Conservation (phyloP, 441 rosid genomes). For the Sinapis alba region DNA sequence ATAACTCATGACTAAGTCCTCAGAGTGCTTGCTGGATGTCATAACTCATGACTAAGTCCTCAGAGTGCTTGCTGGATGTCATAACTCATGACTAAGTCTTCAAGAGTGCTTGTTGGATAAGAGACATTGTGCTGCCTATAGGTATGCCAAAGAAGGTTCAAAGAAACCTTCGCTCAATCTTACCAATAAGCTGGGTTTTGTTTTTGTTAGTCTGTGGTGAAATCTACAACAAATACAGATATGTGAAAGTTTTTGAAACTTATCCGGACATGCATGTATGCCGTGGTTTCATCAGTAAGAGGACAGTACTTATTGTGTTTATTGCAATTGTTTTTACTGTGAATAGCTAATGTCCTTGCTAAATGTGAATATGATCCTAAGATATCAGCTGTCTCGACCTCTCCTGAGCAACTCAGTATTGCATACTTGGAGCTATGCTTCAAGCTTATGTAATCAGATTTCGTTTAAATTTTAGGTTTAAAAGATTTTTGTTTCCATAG, state of each 20-base stretch:
- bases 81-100: background rate
- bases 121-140: background rate
- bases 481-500: conserved; percentile 10
- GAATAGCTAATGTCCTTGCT: conserved; percentile 63
- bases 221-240: background rate
- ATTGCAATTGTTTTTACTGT: conserved; percentile 12
- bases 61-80: no score
- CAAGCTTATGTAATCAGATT: conserved; percentile 45
- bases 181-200: conserved; percentile 64
- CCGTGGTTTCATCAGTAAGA: conserved; percentile 79
- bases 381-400: conserved; percentile 11
- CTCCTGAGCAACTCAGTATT: conserved; percentile 67
- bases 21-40: no score
- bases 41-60: no score
- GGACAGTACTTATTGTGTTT: conserved; percentile 22
- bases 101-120: background rate
- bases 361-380: conserved; percentile 58
- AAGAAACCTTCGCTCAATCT: conserved; percentile 89
- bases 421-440: conserved; percentile 70
- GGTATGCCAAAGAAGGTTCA: conserved; percentile 77
- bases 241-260: background rate
- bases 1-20: background rate
- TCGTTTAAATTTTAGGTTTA: background rate
- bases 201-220: background rate
- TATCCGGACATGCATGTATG: conserved; percentile 66